Evolutionary conservation across 352 stramenopile species (phyloP), one percentile per base, ranked within the genome.

Genomic region (Phytopythium montanum): DNA sequence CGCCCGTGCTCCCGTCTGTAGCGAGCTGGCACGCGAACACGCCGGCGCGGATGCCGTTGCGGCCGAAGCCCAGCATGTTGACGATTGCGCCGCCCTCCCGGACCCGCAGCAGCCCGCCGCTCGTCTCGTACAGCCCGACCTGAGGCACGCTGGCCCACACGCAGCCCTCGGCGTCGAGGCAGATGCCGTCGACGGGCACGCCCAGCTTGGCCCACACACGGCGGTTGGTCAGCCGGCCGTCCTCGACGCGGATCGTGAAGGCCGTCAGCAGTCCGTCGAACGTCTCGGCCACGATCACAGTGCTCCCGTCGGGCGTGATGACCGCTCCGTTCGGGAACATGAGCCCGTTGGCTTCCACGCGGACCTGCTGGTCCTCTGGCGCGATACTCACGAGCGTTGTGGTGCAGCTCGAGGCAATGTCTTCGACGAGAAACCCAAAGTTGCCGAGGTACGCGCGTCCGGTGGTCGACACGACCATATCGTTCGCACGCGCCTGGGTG

Each of bases 281-380:
- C 19, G 81, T 89, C 66, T 91, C 81, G 26, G 69, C 79, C 7
- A 81, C 65, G 64, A 91, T 88, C 31, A 91, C 59, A 45, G 79
- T 91, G 68, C 81, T 88, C 36, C 77, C 79, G 46, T 91, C 81
- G 0, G 81, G 77, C 0, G 81, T 88, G 61, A 89, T 85, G 14
- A 91, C 79, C 25, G 66, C 65, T 13, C 81, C 81, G 53, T 91
- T 91, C n/a, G 81, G 81, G 45, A 89, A 91, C 53, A 91, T 68
- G 52, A 91, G 62, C 5, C 71, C 68, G 9, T 68, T 85, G 0
- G 81, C 66, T 25, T 87, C 77, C 25, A 91, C 79, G 0, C 73
- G 71, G 23, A 86, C 64, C 16, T 50, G 53, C 18, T 56, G 58
- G 39, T 87, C 77, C n/a, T 56, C 67, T 39, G 53, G 53, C 10